These are phyloP conservation scores for Neoascochyta sp. DNA, from an alignment of 2,329 filamentous ascomycete genomes.

Conservation along the genomic window DNA sequence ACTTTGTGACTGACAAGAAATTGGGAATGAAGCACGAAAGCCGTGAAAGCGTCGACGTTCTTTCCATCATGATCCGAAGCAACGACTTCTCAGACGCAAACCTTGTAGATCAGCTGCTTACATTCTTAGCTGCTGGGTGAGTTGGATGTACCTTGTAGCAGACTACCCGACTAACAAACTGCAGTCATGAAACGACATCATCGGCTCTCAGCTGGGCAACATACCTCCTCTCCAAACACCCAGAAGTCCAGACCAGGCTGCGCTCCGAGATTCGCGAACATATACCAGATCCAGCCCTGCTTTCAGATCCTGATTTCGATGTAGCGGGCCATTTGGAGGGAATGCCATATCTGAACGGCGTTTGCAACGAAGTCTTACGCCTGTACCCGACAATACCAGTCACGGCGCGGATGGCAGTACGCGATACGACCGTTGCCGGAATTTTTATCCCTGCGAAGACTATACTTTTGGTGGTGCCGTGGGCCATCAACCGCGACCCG, in stretches of 20 bases:
- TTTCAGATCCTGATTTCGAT: conserved; percentile 16
- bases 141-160: no score
- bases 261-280: conserved; percentile 63
- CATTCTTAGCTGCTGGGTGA: conserved; percentile 54
- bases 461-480: conserved; percentile 38
- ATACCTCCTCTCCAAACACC: conserved; percentile 65
- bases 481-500: conserved; percentile 44
- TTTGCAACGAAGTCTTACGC: conserved; percentile 44
- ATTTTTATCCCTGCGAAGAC: conserved; percentile 41
- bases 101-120: conserved; percentile 55
- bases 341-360: conserved; percentile 46
- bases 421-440: conserved; percentile 32
- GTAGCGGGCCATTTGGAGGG: conserved; percentile 41
- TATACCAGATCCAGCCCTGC: conserved; percentile 48
- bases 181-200: conserved; percentile 70
- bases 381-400: conserved; percentile 40
- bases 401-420: conserved; percentile 28
- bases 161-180: conserved; percentile 5
- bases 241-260: conserved; percentile 62
- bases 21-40: conserved; percentile 33
- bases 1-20: conserved; percentile 50
- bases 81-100: conserved; percentile 52
- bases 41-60: conserved; percentile 40
- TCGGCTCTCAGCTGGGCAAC: conserved; percentile 71
- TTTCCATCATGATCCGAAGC: conserved; percentile 51